Percentiles rank a stretch among this genome's conserved stretches.
These are phyloP conservation scores for Beta lomatogona DNA, from an alignment of 179 eudicot genomes.

Conservation along the genomic window DNA sequence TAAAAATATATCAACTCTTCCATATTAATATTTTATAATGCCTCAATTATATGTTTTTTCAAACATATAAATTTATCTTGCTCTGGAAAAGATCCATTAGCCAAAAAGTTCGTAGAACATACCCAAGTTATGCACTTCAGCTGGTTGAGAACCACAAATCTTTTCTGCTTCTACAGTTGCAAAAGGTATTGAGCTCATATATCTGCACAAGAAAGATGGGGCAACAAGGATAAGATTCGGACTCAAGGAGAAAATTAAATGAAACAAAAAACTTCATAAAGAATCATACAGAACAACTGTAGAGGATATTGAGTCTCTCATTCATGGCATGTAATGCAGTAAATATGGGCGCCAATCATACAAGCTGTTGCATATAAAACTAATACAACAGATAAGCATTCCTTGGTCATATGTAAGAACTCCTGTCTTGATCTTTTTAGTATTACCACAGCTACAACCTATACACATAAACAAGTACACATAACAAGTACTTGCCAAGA, in stretches of 20 bases:
- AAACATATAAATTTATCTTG: not conserved
- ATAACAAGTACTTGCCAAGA: too few relatives aligned
- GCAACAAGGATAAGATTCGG: not conserved
- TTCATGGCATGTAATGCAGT: not conserved
- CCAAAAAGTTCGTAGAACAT: slow-evolving; percentile 24
- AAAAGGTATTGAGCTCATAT: slow-evolving; percentile 58
- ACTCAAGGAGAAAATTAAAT: not conserved
- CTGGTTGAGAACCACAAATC: slow-evolving; percentile 80
- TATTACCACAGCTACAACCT: too few relatives aligned
- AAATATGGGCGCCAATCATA: not conserved
- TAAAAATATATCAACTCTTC: not conserved
- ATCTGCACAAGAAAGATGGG: slow-evolving; percentile 29
- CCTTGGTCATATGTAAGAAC: too few relatives aligned
- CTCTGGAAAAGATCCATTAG: not conserved
- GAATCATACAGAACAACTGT: not conserved
- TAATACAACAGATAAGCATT: too few relatives aligned
- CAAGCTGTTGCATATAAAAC: too few relatives aligned
- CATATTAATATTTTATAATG: not conserved
- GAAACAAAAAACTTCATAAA: not conserved
- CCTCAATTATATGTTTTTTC: not conserved
- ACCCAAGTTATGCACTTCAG: slow-evolving; percentile 92
- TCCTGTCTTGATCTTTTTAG: too few relatives aligned
- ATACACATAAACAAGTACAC: too few relatives aligned
- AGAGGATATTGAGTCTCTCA: not conserved
- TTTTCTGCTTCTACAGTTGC: slow-evolving; percentile 79